phyloP scores from a whole-genome alignment of 2,329 filamentous ascomycete species.

The Calonectria henricotiae region DNA sequence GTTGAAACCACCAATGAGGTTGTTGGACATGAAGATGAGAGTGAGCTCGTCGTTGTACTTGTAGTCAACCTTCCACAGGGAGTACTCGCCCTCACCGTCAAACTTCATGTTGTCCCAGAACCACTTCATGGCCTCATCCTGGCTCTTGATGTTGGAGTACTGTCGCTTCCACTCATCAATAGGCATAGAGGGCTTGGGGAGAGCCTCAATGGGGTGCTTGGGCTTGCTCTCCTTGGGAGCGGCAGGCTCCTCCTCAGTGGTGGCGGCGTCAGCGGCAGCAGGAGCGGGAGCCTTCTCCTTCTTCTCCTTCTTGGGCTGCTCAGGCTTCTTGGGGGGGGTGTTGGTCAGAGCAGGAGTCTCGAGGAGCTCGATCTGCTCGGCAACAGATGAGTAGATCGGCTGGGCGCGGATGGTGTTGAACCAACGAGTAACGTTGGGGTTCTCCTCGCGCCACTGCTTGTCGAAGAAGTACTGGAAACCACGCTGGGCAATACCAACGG shows the following conservation, averaged over 20 bases:
- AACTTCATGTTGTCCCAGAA: constrained; percentile 98
- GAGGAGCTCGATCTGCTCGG: constrained; percentile 82
- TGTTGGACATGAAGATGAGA: constrained; percentile 98
- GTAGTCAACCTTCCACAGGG: constrained; percentile 94
- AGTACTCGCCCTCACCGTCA: constrained; percentile 81
- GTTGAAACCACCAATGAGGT: constrained; percentile 99
- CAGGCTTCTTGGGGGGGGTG: constrained; percentile 83
- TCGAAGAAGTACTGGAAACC: constrained; percentile 97
- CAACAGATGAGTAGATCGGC: constrained; percentile 88
- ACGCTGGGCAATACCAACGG: constrained; percentile 83
- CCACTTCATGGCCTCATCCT: constrained; percentile 86
- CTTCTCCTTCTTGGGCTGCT: constrained; percentile 81
- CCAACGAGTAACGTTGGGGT: constrained; percentile 94
- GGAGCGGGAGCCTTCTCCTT: constrained; percentile 53
- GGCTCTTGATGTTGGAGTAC: constrained; percentile 96
- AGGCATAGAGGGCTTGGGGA: constrained; percentile 84
- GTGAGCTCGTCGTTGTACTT: constrained; percentile 99
- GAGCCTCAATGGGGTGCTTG: constrained; percentile 94
- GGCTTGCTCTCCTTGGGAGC: constrained; percentile 93
- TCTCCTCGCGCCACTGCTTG: constrained; percentile 86
- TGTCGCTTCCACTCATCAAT: constrained; percentile 99
- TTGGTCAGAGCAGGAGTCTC: constrained; percentile 85
- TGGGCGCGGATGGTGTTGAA: constrained; percentile 95
- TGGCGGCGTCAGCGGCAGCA: neutral
- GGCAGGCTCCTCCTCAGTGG: constrained; percentile 62